Base-by-base conservation (phyloP, 495 filamentous ascomycete species). In the Aspergillus biplanus region DNA sequence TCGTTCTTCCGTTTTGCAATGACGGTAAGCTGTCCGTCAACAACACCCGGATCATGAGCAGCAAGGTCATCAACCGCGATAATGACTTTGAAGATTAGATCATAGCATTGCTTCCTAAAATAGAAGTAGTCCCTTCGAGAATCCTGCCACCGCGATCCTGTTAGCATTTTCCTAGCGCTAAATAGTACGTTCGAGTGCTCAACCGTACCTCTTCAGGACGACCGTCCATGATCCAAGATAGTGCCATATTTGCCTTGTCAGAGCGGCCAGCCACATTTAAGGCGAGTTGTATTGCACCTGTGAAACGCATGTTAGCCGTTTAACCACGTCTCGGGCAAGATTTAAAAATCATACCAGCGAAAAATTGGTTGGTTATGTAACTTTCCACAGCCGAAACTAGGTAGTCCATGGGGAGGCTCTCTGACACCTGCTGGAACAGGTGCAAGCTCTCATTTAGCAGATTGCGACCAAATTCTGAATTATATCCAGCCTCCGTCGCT, bases 221-320 rank as follows among this genome's bases (percentile, higher is more conserved):
- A 6, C 85, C 87, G 63, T 89, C 89, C 65, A 86, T 84, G 55
- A 91, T 80, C 84, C 93, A 98, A 4, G 85, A 82, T 48, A 93
- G 69, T 0, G 93, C 94, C 58, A 86, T 78, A 68, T 96, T 96
- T 18, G 91, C 92, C 53, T 92, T 87, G 73, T 99, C 95, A 56
- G 82, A 86, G 70, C 93, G 88, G 37, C 83, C 79, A 18, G 95
- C 94, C 13, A 96, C 93, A 16, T 82, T 84, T 18, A 98, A 80
- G 59, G 89, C 90, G 33, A 99, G 80, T 72, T 91, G 89, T 61
- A 99, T 96, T n/a, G 95, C 93, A 21, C 94, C 94, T 79, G 37
- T 44, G 16, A n/a, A 47, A 13, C 66, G 33, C 11, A 67, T 58
- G 67, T 63, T 27, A 66, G 58, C 27, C 32, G 47, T 54, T 31